phyloP scores from a whole-genome alignment of 1,284 basidiomycete species.

The Papiliotrema flavescens region DNA sequence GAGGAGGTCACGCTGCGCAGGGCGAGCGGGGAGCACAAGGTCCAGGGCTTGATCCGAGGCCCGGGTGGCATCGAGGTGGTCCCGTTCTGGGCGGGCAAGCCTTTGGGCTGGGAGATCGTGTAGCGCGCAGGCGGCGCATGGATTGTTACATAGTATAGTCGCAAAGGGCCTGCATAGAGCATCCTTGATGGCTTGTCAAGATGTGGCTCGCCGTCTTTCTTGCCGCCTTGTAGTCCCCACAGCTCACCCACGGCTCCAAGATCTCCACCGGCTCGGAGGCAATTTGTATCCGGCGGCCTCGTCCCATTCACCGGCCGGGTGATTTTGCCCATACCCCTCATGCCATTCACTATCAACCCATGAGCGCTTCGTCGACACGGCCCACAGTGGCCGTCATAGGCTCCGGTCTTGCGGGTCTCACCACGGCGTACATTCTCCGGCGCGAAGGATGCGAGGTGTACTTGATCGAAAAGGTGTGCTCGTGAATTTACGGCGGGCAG shows the following conservation, averaged over 20 bases:
- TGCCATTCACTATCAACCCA: too few species aligned
- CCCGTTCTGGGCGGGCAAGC: constrained; percentile 88
- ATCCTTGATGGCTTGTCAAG: too few species aligned
- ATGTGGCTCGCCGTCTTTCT: too few species aligned
- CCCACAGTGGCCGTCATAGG: constrained; percentile 60
- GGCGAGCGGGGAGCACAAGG: constrained; percentile 38
- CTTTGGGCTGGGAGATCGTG: constrained; percentile 75
- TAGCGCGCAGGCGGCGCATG: constrained; percentile 1
- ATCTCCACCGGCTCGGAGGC: too few species aligned
- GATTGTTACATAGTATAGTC: too few species aligned
- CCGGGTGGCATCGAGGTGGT: constrained; percentile 62
- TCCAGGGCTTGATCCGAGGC: constrained; percentile 57
- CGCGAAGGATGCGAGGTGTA: constrained; percentile 59
- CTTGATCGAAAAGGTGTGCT: constrained; percentile 65
- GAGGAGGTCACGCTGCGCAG: constrained; percentile 49
- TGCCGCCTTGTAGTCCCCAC: too few species aligned
- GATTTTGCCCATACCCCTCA: too few species aligned
- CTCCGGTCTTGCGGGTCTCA: constrained; percentile 66
- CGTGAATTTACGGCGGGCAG: not conserved
- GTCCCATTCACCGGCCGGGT: too few species aligned
- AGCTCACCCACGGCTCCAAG: too few species aligned
- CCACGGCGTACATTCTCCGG: constrained; percentile 60
- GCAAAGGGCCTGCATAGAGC: too few species aligned
- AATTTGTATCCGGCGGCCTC: too few species aligned
- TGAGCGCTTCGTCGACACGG: not conserved